Percentiles rank a stretch among this genome's conserved stretches.
Conservation (phyloP, 108 stramenopile genomes). For the Epithemia pelagica region DNA sequence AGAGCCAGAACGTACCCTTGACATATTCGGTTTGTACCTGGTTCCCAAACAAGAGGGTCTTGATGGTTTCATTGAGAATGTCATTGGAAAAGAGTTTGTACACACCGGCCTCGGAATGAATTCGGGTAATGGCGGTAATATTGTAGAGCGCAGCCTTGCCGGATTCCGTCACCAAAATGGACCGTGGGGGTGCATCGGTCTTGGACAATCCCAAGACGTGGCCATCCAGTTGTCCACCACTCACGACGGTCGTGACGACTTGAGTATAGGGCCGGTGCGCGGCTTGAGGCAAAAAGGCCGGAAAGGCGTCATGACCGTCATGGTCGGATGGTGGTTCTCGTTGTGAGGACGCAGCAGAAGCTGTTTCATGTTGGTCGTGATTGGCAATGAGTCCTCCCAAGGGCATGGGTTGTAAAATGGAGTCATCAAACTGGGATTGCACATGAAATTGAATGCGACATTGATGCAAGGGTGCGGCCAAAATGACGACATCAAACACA, state of each 20-base stretch:
- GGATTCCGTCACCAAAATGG: constrained; percentile 39
- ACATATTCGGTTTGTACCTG: constrained; percentile 38
- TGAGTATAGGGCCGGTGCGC: constrained; percentile 55
- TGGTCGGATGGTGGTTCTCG: background rate
- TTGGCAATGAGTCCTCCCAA: constrained; percentile 38
- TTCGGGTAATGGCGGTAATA: constrained; percentile 31
- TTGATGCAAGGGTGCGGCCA: constrained; percentile 67
- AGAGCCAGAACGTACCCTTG: constrained; percentile 8
- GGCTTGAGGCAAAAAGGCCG: constrained; percentile 30
- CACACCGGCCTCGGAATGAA: constrained; percentile 12
- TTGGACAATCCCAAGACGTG: constrained; percentile 33
- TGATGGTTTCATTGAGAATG: constrained; percentile 16
- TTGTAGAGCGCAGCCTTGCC: constrained; percentile 39
- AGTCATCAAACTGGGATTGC: constrained; percentile 45
- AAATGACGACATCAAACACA: constrained; percentile 59
- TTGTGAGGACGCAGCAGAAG: background rate
- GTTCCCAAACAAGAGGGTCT: constrained; percentile 45
- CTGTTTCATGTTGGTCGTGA: constrained; percentile 11
- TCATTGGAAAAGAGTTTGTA: constrained; percentile 58
- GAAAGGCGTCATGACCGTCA: constrained; percentile 22
- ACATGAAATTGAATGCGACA: constrained; percentile 57
- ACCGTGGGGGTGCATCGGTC: constrained; percentile 27
- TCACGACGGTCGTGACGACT: constrained; percentile 66
- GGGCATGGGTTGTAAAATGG: constrained; percentile 68
- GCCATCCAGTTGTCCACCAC: constrained; percentile 44